Evolutionary conservation across 805 yeast genomes (phyloP).

Genomic region (Yamadazyma sp.): DNA sequence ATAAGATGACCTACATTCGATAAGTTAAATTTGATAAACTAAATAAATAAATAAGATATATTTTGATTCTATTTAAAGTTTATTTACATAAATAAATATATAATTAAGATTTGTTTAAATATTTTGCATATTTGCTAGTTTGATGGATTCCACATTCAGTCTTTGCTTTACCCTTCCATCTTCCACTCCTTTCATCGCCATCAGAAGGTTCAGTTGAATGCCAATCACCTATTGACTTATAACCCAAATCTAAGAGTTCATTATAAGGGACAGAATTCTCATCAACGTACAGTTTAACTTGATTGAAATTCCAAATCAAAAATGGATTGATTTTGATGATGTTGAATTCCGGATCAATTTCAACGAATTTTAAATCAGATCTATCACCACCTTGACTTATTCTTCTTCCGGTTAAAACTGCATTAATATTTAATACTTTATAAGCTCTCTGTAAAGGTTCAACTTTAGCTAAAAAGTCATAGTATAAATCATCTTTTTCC

Average conservation of each 20-base stretch:
- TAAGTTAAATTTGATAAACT: too few species aligned
- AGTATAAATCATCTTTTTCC: conserved; percentile 76
- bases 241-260: conserved; percentile 78
- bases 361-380: conserved; percentile 67
- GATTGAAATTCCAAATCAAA: conserved; percentile 73
- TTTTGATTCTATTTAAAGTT: too few species aligned
- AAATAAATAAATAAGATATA: too few species aligned
- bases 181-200: conserved; percentile 94
- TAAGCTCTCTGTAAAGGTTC: conserved; percentile 91
- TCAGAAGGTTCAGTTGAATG: conserved; percentile 93
- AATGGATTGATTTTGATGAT: conserved; percentile 87
- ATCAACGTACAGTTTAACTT: conserved; percentile 69
- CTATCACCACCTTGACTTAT: conserved; percentile 88
- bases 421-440: conserved; percentile 64
- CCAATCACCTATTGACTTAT: conserved; percentile 91
- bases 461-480: conserved; percentile 86
- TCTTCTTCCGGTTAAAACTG: conserved; percentile 90
- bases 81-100: too few species aligned
- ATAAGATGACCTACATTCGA: too few species aligned
- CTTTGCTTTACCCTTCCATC: conserved; percentile 91
- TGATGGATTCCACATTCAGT: conserved; percentile 96
- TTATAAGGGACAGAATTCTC: conserved; percentile 79
- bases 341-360: conserved; percentile 65
- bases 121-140: conserved; percentile 69
- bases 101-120: too few species aligned